Evolutionary conservation across 768 basidiomycete genomes (phyloP).

Genomic region (Rhizopogon roseolus): DNA sequence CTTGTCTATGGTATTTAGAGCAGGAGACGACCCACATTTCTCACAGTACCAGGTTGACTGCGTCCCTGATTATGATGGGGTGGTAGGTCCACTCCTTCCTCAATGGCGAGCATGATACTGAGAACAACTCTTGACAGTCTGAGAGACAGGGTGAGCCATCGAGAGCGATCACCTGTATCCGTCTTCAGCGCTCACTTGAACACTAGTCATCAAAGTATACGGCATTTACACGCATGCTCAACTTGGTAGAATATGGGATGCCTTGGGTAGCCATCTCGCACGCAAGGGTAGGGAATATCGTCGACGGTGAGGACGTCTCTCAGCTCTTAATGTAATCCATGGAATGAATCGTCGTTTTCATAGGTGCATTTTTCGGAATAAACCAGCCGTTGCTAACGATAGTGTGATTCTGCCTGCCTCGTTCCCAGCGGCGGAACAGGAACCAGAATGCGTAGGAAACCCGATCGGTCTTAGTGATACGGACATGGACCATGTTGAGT

Average conservation of each 20-base stretch:
- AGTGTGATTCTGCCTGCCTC: conserved; percentile 45
- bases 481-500: conserved; percentile 42
- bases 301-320: conserved; percentile 32
- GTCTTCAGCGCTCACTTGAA: neutral
- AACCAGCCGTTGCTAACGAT: conserved; percentile 27
- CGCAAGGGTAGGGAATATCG: conserved; percentile 49
- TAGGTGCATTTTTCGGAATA: conserved; percentile 44
- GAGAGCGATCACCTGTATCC: neutral
- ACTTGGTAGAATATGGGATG: conserved; percentile 43
- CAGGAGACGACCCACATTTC: neutral
- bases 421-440: conserved; percentile 39
- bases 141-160: conserved; percentile 32
- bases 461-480: conserved; percentile 36
- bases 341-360: neutral
- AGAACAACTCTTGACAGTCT: conserved; percentile 19
- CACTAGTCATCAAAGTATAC: conserved; percentile 42
- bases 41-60: conserved; percentile 47
- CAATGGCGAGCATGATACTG: neutral
- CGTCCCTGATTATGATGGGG: conserved; percentile 30
- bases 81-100: conserved; percentile 15
- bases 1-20: neutral
- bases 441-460: conserved; percentile 8
- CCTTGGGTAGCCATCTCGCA: conserved; percentile 35
- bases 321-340: neutral
- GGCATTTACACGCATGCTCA: conserved; percentile 48